A percentile compares a stretch with the other conserved stretches of the same genome.
Conservation (phyloP, 805 yeast species). For the Ogataea methylovora region DNA sequence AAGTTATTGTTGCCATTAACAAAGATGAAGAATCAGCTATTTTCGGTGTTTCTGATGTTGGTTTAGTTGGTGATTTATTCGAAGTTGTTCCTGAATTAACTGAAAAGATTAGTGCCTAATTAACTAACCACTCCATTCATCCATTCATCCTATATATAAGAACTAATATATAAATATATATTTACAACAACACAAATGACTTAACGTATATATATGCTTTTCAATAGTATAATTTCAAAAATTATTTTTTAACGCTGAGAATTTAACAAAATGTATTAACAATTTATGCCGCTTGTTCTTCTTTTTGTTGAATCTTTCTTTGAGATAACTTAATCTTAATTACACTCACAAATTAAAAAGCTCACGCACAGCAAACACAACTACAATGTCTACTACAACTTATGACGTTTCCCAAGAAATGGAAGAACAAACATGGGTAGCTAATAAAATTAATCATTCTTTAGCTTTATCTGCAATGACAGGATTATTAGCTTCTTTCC, state of each 20-base stretch:
- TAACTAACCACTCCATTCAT: no score
- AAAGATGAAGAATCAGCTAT: constrained; percentile 94
- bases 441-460: constrained; percentile 35
- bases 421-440: constrained; percentile 43
- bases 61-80: constrained; percentile 82
- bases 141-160: no score
- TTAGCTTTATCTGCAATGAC: constrained; percentile 55
- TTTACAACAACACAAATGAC: no score
- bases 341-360: not conserved
- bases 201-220: no score
- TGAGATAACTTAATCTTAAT: not conserved
- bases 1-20: constrained; percentile 88
- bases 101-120: constrained; percentile 34
- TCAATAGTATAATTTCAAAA: no score
- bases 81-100: constrained; percentile 89
- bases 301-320: not conserved
- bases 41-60: constrained; percentile 83
- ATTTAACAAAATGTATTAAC: not conserved
- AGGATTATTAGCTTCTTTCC: constrained; percentile 52
- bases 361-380: not conserved
- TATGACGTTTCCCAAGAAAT: constrained; percentile 26
- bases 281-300: not conserved
- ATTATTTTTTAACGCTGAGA: not conserved
- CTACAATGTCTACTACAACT: constrained; percentile 6
- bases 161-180: no score